phyloP scores from a whole-genome alignment of 495 filamentous ascomycete species.

The Lindgomyces ingoldianus region DNA sequence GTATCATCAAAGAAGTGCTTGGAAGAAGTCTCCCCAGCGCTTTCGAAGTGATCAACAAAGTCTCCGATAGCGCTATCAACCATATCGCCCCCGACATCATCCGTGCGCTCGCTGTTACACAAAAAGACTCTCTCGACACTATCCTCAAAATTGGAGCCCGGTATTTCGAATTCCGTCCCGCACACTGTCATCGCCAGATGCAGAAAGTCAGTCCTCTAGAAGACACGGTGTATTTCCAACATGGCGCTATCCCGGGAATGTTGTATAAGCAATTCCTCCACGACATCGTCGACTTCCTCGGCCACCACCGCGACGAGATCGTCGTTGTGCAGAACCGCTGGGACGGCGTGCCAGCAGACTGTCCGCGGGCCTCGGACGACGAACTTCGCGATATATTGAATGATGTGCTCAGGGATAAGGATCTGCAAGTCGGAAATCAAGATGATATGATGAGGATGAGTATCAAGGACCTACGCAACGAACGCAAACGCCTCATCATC shows the following conservation, averaged over 20 bases:
- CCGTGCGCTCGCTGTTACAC: constrained; percentile 54
- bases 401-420: constrained; percentile 36
- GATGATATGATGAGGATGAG: constrained; percentile 37
- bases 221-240: constrained; percentile 56
- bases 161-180: constrained; percentile 60
- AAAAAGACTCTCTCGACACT: constrained; percentile 52
- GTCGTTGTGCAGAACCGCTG: constrained; percentile 56
- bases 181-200: constrained; percentile 50
- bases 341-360: constrained; percentile 55
- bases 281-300: constrained; percentile 50
- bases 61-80: constrained; percentile 31
- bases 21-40: constrained; percentile 29
- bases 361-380: constrained; percentile 47
- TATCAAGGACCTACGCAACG: constrained; percentile 48
- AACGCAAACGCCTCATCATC: constrained; percentile 52
- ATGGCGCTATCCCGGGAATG: constrained; percentile 57
- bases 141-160: constrained; percentile 54
- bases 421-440: constrained; percentile 25
- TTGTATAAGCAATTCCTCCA: constrained; percentile 52
- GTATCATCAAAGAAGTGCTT: constrained; percentile 46
- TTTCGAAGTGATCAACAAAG: constrained; percentile 22
- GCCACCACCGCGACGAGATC: constrained; percentile 51
- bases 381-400: constrained; percentile 49
- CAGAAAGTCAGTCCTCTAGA: constrained; percentile 44
- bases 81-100: constrained; percentile 53